A percentile compares a stretch with the other conserved stretches of the same genome.
Evolutionary conservation across 805 yeast genomes (phyloP).

Genomic region (Saccharomycopsis oosterbeekiorum): DNA sequence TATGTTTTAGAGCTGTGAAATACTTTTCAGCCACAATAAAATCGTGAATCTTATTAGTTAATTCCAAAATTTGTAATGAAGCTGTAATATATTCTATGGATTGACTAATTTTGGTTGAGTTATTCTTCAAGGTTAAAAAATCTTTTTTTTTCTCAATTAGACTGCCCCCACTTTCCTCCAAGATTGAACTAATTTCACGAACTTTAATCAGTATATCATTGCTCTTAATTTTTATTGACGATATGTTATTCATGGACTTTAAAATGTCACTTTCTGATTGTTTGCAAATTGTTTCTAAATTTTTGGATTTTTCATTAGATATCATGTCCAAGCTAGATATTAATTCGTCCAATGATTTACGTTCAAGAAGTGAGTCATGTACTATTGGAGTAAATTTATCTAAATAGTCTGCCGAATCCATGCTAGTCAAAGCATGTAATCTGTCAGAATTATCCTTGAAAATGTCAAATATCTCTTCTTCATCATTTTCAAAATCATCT

Average conservation of each 20-base stretch:
- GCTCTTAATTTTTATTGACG: slow-evolving; percentile 49
- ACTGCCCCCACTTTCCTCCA: slow-evolving; percentile 56
- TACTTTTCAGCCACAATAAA: slow-evolving; percentile 65
- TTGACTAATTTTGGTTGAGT: slow-evolving; percentile 58
- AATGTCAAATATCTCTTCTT: slow-evolving; percentile 15
- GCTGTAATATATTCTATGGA: slow-evolving; percentile 59
- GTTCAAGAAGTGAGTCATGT: slow-evolving; percentile 46
- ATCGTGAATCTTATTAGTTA: slow-evolving; percentile 78
- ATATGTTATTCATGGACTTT: slow-evolving; percentile 52
- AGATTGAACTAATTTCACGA: slow-evolving; percentile 41
- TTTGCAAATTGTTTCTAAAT: slow-evolving; percentile 52
- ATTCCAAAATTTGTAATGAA: slow-evolving; percentile 73
- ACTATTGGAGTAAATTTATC: slow-evolving; percentile 75
- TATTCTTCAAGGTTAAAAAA: slow-evolving; percentile 50
- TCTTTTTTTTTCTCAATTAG: slow-evolving; percentile 53
- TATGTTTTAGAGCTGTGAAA: slow-evolving; percentile 75
- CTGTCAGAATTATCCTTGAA: slow-evolving; percentile 15
- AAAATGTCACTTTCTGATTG: slow-evolving; percentile 47
- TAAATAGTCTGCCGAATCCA: slow-evolving; percentile 40
- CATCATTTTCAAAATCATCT: slow-evolving; percentile 1
- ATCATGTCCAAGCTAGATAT: slow-evolving; percentile 45
- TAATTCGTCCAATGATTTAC: slow-evolving; percentile 39
- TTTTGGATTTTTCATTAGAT: slow-evolving; percentile 51
- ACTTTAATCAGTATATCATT: slow-evolving; percentile 46
- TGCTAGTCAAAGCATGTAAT: slow-evolving; percentile 11